These are phyloP conservation scores for Avena eriantha DNA, from an alignment of 176 grass and related monocot genomes.

Conservation along the genomic window DNA sequence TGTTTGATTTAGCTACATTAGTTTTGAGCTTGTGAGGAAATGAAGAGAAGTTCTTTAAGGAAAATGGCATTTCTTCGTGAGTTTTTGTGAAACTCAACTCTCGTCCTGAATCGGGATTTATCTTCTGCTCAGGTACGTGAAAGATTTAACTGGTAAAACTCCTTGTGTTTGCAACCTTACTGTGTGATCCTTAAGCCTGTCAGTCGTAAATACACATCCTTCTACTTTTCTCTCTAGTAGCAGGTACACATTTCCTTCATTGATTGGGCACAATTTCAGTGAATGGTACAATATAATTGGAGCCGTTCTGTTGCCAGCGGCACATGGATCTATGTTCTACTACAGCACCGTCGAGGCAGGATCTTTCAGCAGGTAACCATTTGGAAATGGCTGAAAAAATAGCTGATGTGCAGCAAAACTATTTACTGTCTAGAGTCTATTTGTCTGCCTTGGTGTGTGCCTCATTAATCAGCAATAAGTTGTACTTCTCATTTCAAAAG, in stretches of 20 bases:
- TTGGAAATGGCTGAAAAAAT: constrained; percentile 12
- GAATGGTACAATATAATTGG: background rate
- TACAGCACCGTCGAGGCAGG: background rate
- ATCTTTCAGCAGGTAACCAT: constrained; percentile 42
- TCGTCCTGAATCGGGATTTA: background rate
- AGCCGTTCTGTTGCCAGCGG: background rate
- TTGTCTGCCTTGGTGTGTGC: constrained; percentile 13
- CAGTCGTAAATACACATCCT: background rate
- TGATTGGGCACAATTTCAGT: background rate
- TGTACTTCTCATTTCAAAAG: background rate
- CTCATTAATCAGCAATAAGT: background rate
- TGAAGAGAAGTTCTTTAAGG: background rate
- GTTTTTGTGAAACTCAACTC: constrained; percentile 6
- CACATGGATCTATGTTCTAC: constrained; percentile 19
- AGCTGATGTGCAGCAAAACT: background rate
- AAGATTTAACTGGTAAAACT: background rate
- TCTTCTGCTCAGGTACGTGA: background rate
- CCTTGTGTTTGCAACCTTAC: background rate
- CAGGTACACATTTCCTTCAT: background rate
- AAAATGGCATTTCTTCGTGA: constrained; percentile 4
- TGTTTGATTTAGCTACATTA: background rate
- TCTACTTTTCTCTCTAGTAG: constrained; percentile 13
- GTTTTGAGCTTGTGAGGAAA: background rate
- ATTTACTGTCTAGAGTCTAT: constrained; percentile 6
- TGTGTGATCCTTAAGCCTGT: background rate